Percentiles rank a stretch among this genome's conserved stretches.
Conservation (phyloP, 441 rosid genomes). For the Syzygium malaccense region DNA sequence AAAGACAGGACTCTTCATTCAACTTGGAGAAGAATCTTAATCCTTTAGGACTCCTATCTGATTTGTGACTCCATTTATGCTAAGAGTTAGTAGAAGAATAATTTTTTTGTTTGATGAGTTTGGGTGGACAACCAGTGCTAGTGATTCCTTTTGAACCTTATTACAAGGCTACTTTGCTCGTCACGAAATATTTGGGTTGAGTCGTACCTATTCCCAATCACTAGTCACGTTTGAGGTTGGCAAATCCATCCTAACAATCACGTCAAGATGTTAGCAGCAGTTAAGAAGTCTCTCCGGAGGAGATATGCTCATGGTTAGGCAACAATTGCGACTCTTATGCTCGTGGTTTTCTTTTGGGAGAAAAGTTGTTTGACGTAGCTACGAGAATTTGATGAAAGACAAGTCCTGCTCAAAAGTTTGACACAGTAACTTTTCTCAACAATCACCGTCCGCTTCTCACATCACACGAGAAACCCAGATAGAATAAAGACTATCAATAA, state of each 20-base stretch:
- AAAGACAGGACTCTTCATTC: background rate
- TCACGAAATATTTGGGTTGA: too few relatives aligned
- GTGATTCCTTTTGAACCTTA: too few relatives aligned
- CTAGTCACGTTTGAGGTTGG: too few relatives aligned
- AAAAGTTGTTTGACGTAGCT: background rate
- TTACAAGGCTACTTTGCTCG: too few relatives aligned
- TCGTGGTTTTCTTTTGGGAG: background rate
- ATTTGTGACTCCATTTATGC: background rate
- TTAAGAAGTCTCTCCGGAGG: too few relatives aligned
- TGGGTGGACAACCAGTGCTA: background rate
- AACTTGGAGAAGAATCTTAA: background rate
- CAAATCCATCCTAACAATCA: too few relatives aligned
- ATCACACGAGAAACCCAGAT: background rate
- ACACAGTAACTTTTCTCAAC: background rate
- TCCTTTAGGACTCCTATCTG: rapidly evolving
- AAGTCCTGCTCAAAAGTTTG: background rate
- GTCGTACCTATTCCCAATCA: too few relatives aligned
- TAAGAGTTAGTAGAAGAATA: background rate
- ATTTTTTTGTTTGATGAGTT: background rate
- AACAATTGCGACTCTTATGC: too few relatives aligned
- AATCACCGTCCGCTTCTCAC: background rate
- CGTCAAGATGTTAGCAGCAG: too few relatives aligned
- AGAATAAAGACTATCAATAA: background rate
- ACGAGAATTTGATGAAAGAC: background rate
- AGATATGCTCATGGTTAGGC: too few relatives aligned